phyloP scores from a whole-genome alignment of 208 protist genomes.

The Crithidia bombi region DNA sequence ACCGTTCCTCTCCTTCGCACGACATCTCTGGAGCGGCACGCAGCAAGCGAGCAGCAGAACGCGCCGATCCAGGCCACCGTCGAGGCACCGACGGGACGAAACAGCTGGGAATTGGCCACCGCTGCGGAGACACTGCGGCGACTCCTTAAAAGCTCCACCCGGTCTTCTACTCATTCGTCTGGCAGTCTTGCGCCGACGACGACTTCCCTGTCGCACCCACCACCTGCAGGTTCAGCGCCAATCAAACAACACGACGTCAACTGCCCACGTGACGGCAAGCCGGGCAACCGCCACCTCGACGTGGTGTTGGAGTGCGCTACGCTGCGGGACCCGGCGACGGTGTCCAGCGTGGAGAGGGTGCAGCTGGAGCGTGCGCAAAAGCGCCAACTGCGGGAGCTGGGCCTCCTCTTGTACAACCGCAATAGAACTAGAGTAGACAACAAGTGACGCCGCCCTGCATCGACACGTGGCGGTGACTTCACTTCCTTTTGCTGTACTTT shows the following conservation, averaged over 20 bases:
- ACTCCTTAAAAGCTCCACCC: constrained; percentile 1
- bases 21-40: background rate
- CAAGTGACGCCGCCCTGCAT: constrained; percentile 1
- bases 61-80: background rate
- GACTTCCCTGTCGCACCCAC: background rate
- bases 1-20: background rate
- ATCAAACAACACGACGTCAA: constrained; percentile 11
- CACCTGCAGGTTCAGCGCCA: background rate
- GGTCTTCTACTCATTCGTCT: background rate
- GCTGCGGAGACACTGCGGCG: constrained; percentile 15
- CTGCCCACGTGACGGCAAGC: background rate
- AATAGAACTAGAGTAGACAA: constrained; percentile 19
- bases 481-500: background rate
- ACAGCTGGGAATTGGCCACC: constrained; percentile 7
- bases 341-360: constrained; percentile 32
- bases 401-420: constrained; percentile 47
- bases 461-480: background rate
- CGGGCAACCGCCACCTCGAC: constrained; percentile 25
- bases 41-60: background rate
- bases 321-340: constrained; percentile 35
- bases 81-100: background rate
- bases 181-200: background rate
- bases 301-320: constrained; percentile 57
- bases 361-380: constrained; percentile 36
- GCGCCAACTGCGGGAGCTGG: constrained; percentile 52